These are phyloP conservation scores for Tilletia indica DNA, from an alignment of 1,284 basidiomycete genomes.

Conservation along the genomic window DNA sequence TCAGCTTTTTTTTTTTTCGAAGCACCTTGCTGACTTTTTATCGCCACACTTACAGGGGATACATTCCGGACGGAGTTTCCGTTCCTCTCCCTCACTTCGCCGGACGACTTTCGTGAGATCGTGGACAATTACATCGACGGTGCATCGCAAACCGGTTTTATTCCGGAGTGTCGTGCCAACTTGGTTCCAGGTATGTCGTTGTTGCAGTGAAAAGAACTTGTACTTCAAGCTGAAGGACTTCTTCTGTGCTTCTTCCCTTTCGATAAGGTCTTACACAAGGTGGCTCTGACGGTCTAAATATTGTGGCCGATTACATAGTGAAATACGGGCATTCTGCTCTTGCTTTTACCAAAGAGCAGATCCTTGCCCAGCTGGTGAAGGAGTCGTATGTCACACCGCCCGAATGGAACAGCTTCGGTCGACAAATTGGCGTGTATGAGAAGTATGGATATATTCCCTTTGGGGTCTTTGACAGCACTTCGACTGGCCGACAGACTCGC, in stretches of 20 bases:
- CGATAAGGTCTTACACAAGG: constrained; percentile 33
- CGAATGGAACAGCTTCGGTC: constrained; percentile 40
- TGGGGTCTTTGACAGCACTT: constrained; percentile 34
- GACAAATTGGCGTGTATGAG: constrained; percentile 31
- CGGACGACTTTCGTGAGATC: constrained; percentile 42
- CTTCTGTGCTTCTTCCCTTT: too few species aligned
- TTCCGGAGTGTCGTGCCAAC: constrained; percentile 49
- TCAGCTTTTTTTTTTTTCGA: background rate
- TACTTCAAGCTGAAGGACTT: too few species aligned
- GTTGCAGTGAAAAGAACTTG: background rate
- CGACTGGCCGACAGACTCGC: constrained; percentile 43
- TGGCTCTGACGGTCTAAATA: constrained; percentile 37
- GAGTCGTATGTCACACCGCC: constrained; percentile 57
- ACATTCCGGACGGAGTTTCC: constrained; percentile 42
- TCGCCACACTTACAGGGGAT: background rate
- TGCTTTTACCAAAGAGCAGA: constrained; percentile 29
- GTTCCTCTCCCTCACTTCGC: constrained; percentile 39
- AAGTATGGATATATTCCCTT: constrained; percentile 45
- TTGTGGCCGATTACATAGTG: constrained; percentile 43
- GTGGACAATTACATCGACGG: constrained; percentile 49
- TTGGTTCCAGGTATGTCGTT: constrained; percentile 27
- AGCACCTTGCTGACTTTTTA: background rate
- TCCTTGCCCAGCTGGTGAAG: constrained; percentile 39
- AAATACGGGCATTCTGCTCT: constrained; percentile 29
- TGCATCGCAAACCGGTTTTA: constrained; percentile 39